phyloP scores from a whole-genome alignment of 106 monocot species.

The Agapanthus africanus region DNA sequence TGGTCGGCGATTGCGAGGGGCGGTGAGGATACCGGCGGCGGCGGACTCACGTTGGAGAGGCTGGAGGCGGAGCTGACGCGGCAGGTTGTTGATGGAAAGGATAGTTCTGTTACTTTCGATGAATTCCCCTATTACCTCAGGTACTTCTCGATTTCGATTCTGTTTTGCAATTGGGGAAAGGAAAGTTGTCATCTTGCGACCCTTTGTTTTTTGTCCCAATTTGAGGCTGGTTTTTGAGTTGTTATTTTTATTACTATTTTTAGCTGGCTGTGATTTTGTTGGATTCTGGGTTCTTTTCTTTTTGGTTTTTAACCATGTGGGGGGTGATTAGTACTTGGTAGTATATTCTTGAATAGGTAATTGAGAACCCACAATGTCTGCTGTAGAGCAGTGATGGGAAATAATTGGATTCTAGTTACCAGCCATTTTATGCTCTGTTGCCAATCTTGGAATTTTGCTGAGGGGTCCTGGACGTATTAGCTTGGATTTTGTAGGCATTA shows the following conservation, averaged over 20 bases:
- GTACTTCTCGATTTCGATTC: too few relatives aligned
- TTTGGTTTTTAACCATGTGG: constrained; percentile 7
- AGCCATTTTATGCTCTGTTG: not conserved
- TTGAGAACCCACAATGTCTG: not conserved
- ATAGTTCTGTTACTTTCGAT: constrained; percentile 54
- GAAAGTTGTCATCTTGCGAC: too few relatives aligned
- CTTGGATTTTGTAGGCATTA: not conserved
- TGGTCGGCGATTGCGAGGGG: constrained; percentile 16
- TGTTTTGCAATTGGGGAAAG: too few relatives aligned
- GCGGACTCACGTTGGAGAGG: constrained; percentile 47
- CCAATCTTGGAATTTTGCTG: constrained; percentile 2
- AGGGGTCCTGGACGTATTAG: not conserved
- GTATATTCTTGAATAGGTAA: constrained; percentile 5
- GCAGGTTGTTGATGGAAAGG: constrained; percentile 52
- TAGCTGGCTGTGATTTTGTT: not conserved
- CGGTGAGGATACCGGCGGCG: constrained; percentile 21
- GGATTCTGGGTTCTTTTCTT: not conserved
- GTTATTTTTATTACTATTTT: too few relatives aligned
- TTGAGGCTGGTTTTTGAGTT: too few relatives aligned
- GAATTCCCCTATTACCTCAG: constrained; percentile 83
- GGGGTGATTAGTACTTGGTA: not conserved
- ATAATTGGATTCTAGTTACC: not conserved
- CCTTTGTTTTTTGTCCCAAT: too few relatives aligned
- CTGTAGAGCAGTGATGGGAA: not conserved
- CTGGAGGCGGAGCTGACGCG: constrained; percentile 52